These are phyloP conservation scores for Lichenothelia convexa DNA, from an alignment of 495 filamentous ascomycete genomes.

Conservation along the genomic window DNA sequence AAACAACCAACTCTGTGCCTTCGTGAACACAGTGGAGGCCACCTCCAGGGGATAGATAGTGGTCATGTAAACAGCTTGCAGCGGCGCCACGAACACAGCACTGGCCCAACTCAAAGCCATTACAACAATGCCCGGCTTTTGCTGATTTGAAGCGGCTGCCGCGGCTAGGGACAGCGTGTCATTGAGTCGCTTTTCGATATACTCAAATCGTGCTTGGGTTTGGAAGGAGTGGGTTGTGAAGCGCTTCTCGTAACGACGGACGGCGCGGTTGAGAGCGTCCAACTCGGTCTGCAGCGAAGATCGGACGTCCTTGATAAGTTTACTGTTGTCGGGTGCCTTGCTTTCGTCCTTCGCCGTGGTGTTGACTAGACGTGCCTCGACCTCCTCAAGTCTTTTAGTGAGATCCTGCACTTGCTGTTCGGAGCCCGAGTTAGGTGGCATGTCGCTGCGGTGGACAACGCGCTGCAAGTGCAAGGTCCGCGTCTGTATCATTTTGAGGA, in stretches of 20 bases:
- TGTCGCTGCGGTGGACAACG: slow-evolving; percentile 33
- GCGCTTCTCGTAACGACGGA: slow-evolving; percentile 88
- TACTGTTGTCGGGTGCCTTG: slow-evolving; percentile 22
- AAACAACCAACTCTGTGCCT: background rate
- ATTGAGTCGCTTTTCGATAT: slow-evolving; percentile 47
- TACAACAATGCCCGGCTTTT: slow-evolving; percentile 19
- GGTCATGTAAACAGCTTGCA: slow-evolving; percentile 9
- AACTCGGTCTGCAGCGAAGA: slow-evolving; percentile 58
- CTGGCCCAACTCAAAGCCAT: slow-evolving; percentile 4
- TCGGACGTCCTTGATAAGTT: slow-evolving; percentile 41
- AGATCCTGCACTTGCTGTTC: slow-evolving; percentile 27
- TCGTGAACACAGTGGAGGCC: background rate
- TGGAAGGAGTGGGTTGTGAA: slow-evolving; percentile 50
- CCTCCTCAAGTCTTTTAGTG: slow-evolving; percentile 41
- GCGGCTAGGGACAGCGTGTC: slow-evolving; percentile 69
- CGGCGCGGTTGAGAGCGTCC: slow-evolving; percentile 75
- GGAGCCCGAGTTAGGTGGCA: background rate
- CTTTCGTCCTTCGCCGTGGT: slow-evolving; percentile 18
- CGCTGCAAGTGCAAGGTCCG: slow-evolving; percentile 73
- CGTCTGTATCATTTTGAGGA: slow-evolving; percentile 59
- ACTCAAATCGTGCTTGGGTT: slow-evolving; percentile 53
- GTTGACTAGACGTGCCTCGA: slow-evolving; percentile 43
- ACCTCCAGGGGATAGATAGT: slow-evolving; percentile 8
- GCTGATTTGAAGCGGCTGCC: slow-evolving; percentile 34
- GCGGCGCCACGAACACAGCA: slow-evolving; percentile 8